These are phyloP conservation scores for Candida sakaeoensis DNA, from an alignment of 805 yeast species.

Conservation along the genomic window DNA sequence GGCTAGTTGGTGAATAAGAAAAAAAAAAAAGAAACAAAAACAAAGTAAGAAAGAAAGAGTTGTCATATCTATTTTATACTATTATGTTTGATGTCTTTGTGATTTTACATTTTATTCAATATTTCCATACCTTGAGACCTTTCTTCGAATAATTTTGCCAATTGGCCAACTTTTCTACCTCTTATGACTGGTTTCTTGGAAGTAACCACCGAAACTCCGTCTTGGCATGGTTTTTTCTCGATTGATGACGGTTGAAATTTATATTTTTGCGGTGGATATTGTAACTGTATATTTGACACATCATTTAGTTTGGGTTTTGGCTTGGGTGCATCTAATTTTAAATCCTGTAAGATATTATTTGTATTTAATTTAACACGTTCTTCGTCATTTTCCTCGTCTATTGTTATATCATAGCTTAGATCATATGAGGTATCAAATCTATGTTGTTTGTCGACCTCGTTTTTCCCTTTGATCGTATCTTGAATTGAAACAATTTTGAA, in stretches of 20 bases:
- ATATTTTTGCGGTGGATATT: conserved; percentile 38
- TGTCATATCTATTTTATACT: background rate
- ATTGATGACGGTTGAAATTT: conserved; percentile 16
- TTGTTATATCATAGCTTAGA: conserved; percentile 29
- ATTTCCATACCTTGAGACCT: conserved; percentile 41
- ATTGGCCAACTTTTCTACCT: conserved; percentile 57
- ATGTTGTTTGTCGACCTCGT: background rate
- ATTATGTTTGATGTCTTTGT: background rate
- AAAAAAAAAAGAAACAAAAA: no score
- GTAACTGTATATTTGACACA: conserved; percentile 23
- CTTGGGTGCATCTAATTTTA: background rate
- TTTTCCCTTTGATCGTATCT: conserved; percentile 16
- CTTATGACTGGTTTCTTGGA: conserved; percentile 41
- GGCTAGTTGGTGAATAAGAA: conserved; percentile 39
- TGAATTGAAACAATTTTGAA: conserved; percentile 12
- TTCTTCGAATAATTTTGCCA: conserved; percentile 64
- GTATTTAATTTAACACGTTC: conserved; percentile 15
- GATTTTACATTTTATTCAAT: conserved; percentile 20
- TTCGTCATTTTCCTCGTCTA: conserved; percentile 20
- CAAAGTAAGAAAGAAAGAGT: background rate
- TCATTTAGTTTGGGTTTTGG: conserved; percentile 11
- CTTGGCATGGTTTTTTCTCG: background rate
- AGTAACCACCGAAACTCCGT: conserved; percentile 1
- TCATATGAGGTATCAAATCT: conserved; percentile 26
- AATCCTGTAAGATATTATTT: conserved; percentile 10